phyloP scores from a whole-genome alignment of 2,329 filamentous ascomycete genomes.

The Colletotrichum spaethianum region DNA sequence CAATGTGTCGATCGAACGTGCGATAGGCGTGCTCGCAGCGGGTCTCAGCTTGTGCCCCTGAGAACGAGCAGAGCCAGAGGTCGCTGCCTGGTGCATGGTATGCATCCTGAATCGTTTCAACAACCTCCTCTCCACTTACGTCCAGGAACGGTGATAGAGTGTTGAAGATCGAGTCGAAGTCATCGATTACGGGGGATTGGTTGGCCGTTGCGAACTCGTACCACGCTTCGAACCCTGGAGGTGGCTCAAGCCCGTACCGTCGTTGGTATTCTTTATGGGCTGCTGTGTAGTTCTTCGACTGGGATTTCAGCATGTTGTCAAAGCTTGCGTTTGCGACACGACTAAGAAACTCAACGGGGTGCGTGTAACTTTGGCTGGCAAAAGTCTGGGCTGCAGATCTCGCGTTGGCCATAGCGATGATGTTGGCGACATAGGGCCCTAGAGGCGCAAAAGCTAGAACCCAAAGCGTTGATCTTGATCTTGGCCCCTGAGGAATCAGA shows the following conservation, averaged over 20 bases:
- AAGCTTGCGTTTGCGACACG: background rate
- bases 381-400: background rate
- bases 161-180: constrained; percentile 61
- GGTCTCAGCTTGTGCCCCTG: constrained; percentile 45
- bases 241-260: constrained; percentile 59
- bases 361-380: background rate
- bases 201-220: constrained; percentile 56
- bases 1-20: constrained; percentile 52
- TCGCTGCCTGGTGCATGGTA: constrained; percentile 48
- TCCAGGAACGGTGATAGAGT: constrained; percentile 57
- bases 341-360: constrained; percentile 2
- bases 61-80: constrained; percentile 55
- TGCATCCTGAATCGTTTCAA: constrained; percentile 46
- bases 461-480: background rate
- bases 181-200: constrained; percentile 63
- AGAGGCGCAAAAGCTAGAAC: background rate
- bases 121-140: constrained; percentile 53
- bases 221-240: constrained; percentile 63
- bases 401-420: background rate
- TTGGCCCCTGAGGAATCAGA: background rate
- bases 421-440: background rate
- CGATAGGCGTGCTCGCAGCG: constrained; percentile 52
- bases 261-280: constrained; percentile 59
- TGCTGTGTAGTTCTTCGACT: constrained; percentile 36
- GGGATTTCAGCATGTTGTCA: background rate